Evolutionary conservation across 129 eudicot species (phyloP).

Genomic region (Flaveria sonorensis): DNA sequence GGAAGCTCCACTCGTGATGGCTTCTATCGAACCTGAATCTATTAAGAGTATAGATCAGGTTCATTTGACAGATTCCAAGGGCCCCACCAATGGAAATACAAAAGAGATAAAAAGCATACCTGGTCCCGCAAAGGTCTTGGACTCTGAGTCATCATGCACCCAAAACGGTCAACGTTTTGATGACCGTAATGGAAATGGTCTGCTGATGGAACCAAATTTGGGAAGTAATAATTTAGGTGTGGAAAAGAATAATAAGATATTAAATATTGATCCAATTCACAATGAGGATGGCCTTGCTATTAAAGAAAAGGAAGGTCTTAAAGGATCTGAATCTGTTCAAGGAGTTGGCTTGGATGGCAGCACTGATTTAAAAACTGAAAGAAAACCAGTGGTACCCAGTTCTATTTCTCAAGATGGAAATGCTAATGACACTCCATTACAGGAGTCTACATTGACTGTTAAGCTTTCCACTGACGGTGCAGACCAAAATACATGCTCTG

Average conservation of each 20-base stretch:
- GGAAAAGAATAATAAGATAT: conserved; percentile 36
- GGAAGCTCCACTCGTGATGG: conserved; percentile 36
- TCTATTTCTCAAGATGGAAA: conserved; percentile 32
- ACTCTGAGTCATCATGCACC: conserved; percentile 70
- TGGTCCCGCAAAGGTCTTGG: conserved; percentile 49
- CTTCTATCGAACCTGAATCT: conserved; percentile 34
- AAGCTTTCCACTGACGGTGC: conserved; percentile 40
- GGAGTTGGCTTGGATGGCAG: conserved; percentile 35
- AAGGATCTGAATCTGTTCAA: conserved; percentile 33
- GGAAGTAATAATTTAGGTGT: conserved; percentile 37
- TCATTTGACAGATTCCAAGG: conserved; percentile 40
- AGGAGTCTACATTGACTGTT: conserved; percentile 34
- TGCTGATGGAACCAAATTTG: conserved; percentile 37
- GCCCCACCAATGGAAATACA: conserved; percentile 44
- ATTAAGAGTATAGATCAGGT: conserved; percentile 39
- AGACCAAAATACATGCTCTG: conserved; percentile 48
- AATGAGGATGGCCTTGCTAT: conserved; percentile 46
- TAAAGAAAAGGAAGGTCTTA: conserved; percentile 37
- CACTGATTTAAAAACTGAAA: conserved; percentile 41
- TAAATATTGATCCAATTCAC: conserved; percentile 30
- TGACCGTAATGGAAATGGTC: conserved; percentile 50
- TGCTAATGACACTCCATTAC: conserved; percentile 36
- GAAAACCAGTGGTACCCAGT: conserved; percentile 34
- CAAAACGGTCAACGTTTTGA: conserved; percentile 47
- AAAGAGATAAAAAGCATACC: conserved; percentile 38